These are phyloP conservation scores for Malassezia furfur DNA, from an alignment of 1,284 basidiomycete genomes.

Conservation along the genomic window DNA sequence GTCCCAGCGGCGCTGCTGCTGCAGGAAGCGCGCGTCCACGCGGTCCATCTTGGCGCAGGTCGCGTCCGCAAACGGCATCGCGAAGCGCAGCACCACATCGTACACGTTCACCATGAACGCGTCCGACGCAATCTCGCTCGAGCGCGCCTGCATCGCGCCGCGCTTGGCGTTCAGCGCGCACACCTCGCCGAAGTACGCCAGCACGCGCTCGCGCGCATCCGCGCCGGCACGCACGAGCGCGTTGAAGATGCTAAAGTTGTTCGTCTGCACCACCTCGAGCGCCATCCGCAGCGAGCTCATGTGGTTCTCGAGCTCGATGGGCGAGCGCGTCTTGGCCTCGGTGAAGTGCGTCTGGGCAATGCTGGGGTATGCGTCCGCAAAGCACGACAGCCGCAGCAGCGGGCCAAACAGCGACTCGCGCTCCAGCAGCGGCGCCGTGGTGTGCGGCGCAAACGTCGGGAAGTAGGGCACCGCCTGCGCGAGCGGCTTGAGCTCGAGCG, in stretches of 20 bases:
- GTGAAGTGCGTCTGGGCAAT: conserved; percentile 32
- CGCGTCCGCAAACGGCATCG: conserved; percentile 94
- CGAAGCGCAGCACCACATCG: conserved; percentile 69
- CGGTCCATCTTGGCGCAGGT: conserved; percentile 75
- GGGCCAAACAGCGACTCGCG: conserved; percentile 41
- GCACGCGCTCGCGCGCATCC: conserved; percentile 67
- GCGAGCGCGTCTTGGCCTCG: conserved; percentile 25
- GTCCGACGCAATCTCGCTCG: conserved; percentile 74
- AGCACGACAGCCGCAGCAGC: conserved; percentile 32
- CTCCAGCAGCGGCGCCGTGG: conserved; percentile 52
- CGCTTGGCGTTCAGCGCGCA: conserved; percentile 72
- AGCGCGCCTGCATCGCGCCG: conserved; percentile 77
- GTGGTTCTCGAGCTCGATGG: conserved; percentile 30
- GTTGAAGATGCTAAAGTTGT: conserved; percentile 82
- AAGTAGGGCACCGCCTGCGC: conserved; percentile 55
- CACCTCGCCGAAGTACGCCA: conserved; percentile 71
- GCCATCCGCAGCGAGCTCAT: conserved; percentile 31
- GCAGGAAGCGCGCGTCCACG: conserved; percentile 67
- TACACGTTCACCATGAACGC: conserved; percentile 89
- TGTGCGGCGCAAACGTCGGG: conserved; percentile 61
- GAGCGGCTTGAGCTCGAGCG: conserved; percentile 72
- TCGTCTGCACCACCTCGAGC: conserved; percentile 53
- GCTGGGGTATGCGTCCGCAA: conserved; percentile 35
- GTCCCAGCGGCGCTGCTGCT: conserved; percentile 36
- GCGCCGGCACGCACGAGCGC: conserved; percentile 72